Evolutionary conservation across 2,329 filamentous ascomycete species (phyloP).

Genomic region (Penicillium carneum): DNA sequence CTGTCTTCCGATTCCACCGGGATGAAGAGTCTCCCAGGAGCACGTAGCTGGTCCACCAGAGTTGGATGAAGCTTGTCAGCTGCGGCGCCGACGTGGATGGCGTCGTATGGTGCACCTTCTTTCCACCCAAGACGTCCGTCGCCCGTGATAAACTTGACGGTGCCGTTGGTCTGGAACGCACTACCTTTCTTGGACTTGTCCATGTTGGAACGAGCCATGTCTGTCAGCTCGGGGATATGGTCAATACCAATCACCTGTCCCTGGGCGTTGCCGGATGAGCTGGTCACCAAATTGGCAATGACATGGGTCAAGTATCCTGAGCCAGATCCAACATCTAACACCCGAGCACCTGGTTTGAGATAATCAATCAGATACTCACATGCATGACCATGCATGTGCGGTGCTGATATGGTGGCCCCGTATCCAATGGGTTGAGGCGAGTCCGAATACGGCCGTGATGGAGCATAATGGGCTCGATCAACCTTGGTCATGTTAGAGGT

Average conservation of each 20-base stretch:
- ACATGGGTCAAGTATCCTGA: constrained; percentile 88
- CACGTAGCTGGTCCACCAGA: constrained; percentile 77
- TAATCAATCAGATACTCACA: constrained; percentile 67
- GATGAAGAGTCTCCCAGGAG: constrained; percentile 77
- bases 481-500: constrained; percentile 62
- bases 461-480: constrained; percentile 85
- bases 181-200: constrained; percentile 66
- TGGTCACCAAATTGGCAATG: constrained; percentile 74
- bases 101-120: constrained; percentile 75
- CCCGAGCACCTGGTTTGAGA: constrained; percentile 61
- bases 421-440: constrained; percentile 73
- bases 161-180: constrained; percentile 67
- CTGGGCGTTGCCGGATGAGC: constrained; percentile 37
- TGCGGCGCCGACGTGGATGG: constrained; percentile 92
- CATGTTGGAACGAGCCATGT: constrained; percentile 72
- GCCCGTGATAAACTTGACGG: constrained; percentile 73
- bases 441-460: constrained; percentile 74
- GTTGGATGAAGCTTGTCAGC: constrained; percentile 75
- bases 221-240: constrained; percentile 71
- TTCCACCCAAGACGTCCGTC: constrained; percentile 75
- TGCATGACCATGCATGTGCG: constrained; percentile 75
- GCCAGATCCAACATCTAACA: constrained; percentile 78
- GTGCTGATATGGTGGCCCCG: constrained; percentile 73
- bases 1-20: constrained; percentile 61
- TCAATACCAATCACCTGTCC: constrained; percentile 74